A percentile compares a stretch with the other conserved stretches of the same genome.
Evolutionary conservation across 495 filamentous ascomycete genomes (phyloP).

Genomic region (Penicillium tannophilum): DNA sequence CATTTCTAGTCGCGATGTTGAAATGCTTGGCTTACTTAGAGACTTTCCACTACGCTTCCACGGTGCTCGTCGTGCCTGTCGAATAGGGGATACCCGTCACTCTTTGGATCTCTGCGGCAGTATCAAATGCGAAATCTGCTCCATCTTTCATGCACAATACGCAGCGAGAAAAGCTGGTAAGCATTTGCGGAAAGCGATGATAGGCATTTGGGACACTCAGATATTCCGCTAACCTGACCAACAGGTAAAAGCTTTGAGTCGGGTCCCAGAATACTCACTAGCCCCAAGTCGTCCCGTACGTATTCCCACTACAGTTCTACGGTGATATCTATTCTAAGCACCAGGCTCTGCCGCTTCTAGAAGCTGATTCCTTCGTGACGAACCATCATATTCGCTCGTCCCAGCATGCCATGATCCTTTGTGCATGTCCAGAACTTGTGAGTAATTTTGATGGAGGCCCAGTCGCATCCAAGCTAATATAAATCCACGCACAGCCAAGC

Average conservation of each 20-base stretch:
- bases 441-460: neutral
- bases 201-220: neutral
- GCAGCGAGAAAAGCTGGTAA: neutral
- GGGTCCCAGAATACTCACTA: neutral
- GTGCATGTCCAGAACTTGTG: neutral
- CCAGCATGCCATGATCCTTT: slow-evolving; percentile 1
- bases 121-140: neutral
- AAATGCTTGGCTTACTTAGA: neutral
- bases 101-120: neutral
- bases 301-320: neutral
- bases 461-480: neutral
- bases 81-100: neutral
- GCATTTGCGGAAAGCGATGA: neutral
- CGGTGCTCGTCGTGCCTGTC: neutral
- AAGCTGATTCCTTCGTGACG: neutral
- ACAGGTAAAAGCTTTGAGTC: neutral
- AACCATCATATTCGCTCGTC: neutral
- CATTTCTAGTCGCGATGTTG: neutral
- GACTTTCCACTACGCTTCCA: neutral
- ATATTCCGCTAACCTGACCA: neutral
- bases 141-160: neutral
- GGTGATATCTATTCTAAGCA: neutral
- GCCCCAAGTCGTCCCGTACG: neutral
- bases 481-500: neutral
- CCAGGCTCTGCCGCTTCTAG: neutral